These are phyloP conservation scores for Pichiaceae sp. DNA, from an alignment of 1,139 yeast species.

Conservation along the genomic window DNA sequence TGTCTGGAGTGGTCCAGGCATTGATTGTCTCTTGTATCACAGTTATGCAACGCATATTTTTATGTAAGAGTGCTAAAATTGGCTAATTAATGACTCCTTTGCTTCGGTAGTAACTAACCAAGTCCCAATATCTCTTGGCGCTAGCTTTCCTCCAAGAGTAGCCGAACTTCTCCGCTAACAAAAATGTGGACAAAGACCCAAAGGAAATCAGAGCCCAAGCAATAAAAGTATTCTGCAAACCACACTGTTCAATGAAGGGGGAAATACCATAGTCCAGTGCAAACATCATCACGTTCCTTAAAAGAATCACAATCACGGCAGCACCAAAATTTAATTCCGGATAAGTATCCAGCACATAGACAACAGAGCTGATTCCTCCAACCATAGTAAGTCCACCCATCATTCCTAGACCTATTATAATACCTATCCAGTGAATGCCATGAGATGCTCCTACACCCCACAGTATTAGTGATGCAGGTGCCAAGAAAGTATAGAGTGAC, in stretches of 20 bases:
- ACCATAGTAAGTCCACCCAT: constrained; percentile 38
- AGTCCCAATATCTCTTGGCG: constrained; percentile 27
- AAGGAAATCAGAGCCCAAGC: constrained; percentile 34
- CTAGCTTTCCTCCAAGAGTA: constrained; percentile 28
- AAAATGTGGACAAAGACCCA: constrained; percentile 32
- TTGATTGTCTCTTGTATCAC: neutral
- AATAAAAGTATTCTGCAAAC: constrained; percentile 36
- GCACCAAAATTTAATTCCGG: constrained; percentile 47
- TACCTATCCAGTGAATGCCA: constrained; percentile 42
- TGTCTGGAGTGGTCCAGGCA: constrained; percentile 9
- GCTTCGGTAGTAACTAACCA: constrained; percentile 17
- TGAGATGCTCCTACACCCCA: constrained; percentile 36
- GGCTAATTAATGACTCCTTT: constrained; percentile 10
- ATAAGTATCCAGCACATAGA: constrained; percentile 48
- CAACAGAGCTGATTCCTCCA: constrained; percentile 42
- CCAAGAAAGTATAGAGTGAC: constrained; percentile 26
- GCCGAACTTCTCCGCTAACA: constrained; percentile 31
- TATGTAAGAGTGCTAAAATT: no score
- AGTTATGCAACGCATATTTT: no score
- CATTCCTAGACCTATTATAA: constrained; percentile 46
- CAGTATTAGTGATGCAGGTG: constrained; percentile 28
- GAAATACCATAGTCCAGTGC: constrained; percentile 42
- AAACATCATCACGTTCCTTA: constrained; percentile 34
- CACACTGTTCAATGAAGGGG: constrained; percentile 36
- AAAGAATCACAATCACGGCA: constrained; percentile 33